Evolutionary conservation across 768 basidiomycete genomes (phyloP), one percentile per base, ranked within the genome.

Genomic region (Rhodosporidiobolus sp.): DNA sequence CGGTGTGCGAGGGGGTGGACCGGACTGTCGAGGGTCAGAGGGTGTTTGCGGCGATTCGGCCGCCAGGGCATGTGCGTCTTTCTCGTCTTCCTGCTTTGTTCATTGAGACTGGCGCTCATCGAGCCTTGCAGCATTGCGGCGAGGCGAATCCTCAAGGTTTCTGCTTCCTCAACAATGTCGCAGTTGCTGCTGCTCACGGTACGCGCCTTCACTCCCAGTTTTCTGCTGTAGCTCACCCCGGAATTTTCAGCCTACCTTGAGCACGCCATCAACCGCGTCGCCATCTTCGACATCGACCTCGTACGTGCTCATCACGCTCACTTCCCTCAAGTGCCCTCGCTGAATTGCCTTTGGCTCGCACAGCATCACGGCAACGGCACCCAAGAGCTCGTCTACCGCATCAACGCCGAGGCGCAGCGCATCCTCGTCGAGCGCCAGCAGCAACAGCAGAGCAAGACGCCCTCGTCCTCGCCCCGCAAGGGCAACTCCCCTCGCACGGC

Each of bases 81-180:
- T 34, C 12, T 20, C 19, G 26, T 30, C 49, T 24, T 28, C 11
- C 16, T 35, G 45, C 4, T 45, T 28, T 24, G 10, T 43, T 52
- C 32, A 8, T 1, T 28, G 30, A 38, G 32, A 22, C 10, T 30
- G n/a, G n/a, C n/a, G n/a, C 38, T 66, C 28, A n/a, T 49, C 28
- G 28, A 10, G 1, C 22, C 17, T 48, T 14, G 3, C 94, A 96
- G 83, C 94, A 97, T 77, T 95, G 94, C 78, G 91, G 91, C 4
- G 92, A 94, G 81, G 87, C 93, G 70, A 86, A 87, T 0, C 95
- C 95, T 0, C 89, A 87, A 17, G 95, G 95, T 0, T 98, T 97
- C 80, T 97, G 95, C 81, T 96, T 94, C 76, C 86, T 96, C 43
- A 97, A 97, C 75, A 99, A 98, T 78, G 90, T 96, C 0, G 88